Conservation (phyloP, 768 basidiomycete genomes). For the Kwoniella sp. region DNA sequence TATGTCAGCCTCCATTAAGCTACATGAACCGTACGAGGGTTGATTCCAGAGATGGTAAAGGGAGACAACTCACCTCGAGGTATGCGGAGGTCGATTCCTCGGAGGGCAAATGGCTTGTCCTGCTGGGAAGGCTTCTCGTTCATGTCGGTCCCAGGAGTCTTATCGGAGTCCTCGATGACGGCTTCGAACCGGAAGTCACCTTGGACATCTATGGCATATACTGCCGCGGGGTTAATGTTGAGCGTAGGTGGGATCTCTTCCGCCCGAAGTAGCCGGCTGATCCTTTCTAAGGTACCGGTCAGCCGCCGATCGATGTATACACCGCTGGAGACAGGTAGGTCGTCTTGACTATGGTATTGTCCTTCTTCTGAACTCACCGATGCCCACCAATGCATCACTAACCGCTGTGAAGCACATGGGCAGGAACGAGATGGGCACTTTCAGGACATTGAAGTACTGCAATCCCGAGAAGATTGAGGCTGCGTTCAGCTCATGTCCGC, state of each 20-base stretch:
- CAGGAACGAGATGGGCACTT: conserved; percentile 34
- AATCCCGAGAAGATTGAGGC: conserved; percentile 65
- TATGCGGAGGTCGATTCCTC: conserved; percentile 60
- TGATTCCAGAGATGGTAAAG: too few species aligned
- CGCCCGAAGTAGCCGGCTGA: background rate
- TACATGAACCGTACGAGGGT: too few species aligned
- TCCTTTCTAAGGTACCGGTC: background rate
- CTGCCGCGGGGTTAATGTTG: conserved; percentile 58
- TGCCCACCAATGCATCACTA: background rate
- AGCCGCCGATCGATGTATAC: too few species aligned
- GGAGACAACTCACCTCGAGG: conserved; percentile 52
- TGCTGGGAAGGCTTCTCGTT: conserved; percentile 9
- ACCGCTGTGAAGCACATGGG: conserved; percentile 9
- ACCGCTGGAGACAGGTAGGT: too few species aligned
- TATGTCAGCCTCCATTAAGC: too few species aligned
- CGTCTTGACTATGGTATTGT: too few species aligned
- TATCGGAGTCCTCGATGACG: background rate
- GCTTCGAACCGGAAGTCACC: conserved; percentile 42
- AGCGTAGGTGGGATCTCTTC: conserved; percentile 52
- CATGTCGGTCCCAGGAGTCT: too few species aligned
- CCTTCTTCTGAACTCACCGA: background rate
- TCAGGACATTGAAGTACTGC: conserved; percentile 62
- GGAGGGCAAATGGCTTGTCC: conserved; percentile 61
- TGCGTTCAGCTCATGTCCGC: conserved; percentile 63
- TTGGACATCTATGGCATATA: conserved; percentile 60